These are phyloP conservation scores for Rhizoclosmatium sp. DNA, from an alignment of 192 early-diverging fungal species.

Conservation along the genomic window DNA sequence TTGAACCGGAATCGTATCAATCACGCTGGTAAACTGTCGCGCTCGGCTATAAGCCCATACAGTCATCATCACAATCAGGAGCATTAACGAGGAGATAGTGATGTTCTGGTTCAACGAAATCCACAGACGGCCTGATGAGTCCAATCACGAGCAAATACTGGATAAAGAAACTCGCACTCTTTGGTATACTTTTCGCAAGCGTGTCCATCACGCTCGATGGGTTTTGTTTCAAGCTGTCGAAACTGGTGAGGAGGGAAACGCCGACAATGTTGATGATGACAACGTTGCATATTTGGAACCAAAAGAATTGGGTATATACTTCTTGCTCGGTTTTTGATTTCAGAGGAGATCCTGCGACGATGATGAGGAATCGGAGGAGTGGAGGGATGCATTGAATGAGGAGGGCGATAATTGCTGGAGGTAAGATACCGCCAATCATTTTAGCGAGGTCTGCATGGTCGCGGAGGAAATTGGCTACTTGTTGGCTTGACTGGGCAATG, in stretches of 20 bases:
- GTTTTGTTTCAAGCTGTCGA: constrained; percentile 62
- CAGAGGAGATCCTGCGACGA: constrained; percentile 67
- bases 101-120: constrained; percentile 68
- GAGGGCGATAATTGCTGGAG: constrained; percentile 71
- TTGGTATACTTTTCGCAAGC: constrained; percentile 71
- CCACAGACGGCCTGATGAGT: constrained; percentile 63
- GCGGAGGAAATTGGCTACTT: constrained; percentile 52
- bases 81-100: constrained; percentile 50
- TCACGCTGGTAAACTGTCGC: constrained; percentile 63
- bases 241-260: constrained; percentile 62
- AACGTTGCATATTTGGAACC: constrained; percentile 74
- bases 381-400: constrained; percentile 75
- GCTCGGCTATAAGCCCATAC: constrained; percentile 61
- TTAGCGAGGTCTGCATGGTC: constrained; percentile 52
- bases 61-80: constrained; percentile 57
- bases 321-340: constrained; percentile 66
- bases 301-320: constrained; percentile 74
- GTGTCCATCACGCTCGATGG: constrained; percentile 57
- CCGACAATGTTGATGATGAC: constrained; percentile 80
- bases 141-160: constrained; percentile 84
- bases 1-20: constrained; percentile 47
- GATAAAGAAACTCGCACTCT: constrained; percentile 81
- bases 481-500: constrained; percentile 61
- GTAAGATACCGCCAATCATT: constrained; percentile 80
- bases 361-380: constrained; percentile 66